These are phyloP conservation scores for Beauveria bassiana DNA, from an alignment of 2,329 filamentous ascomycete genomes.

Conservation along the genomic window DNA sequence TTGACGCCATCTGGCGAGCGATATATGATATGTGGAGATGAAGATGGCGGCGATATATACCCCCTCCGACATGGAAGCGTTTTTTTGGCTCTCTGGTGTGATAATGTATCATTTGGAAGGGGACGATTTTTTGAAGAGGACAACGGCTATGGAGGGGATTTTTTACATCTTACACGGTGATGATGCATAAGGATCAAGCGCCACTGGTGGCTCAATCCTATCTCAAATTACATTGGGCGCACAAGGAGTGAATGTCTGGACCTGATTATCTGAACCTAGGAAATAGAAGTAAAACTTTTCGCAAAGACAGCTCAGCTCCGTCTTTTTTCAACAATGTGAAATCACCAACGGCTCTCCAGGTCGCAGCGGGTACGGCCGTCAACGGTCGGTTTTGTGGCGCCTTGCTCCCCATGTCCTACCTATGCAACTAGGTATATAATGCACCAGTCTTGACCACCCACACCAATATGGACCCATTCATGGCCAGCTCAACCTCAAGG, in stretches of 20 bases:
- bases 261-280: too few species aligned
- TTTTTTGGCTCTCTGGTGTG: neutral
- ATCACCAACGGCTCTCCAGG: neutral
- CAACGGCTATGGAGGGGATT: neutral
- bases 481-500: slow-evolving; percentile 6
- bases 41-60: slow-evolving; percentile 1
- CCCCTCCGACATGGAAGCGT: neutral
- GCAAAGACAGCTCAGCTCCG: too few species aligned
- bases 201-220: neutral
- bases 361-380: neutral
- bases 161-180: neutral
- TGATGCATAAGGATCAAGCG: neutral
- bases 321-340: too few species aligned
- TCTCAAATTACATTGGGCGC: neutral
- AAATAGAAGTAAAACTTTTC: too few species aligned
- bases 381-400: slow-evolving; percentile 2
- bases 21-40: neutral
- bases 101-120: neutral
- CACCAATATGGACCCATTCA: neutral
- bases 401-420: neutral
- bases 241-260: too few species aligned
- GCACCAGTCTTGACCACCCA: neutral
- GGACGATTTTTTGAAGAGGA: neutral
- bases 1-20: neutral
- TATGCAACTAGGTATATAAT: neutral